Percentiles rank a stretch among this genome's conserved stretches.
Evolutionary conservation across 1,139 yeast genomes (phyloP).

Genomic region (Yamadazyma jaroonii): DNA sequence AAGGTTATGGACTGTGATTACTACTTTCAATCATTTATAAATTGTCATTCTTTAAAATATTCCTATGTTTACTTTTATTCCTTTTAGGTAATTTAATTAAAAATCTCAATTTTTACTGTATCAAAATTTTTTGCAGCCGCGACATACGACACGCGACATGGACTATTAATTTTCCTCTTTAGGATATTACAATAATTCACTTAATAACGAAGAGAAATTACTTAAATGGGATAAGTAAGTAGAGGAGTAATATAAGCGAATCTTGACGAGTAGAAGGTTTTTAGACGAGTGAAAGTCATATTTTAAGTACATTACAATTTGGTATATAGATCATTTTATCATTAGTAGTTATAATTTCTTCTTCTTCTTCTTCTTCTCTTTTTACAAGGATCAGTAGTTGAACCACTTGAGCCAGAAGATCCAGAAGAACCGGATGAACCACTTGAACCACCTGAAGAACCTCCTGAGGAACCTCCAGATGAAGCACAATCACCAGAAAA

Average conservation of each 20-base stretch:
- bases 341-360: conserved; percentile 28
- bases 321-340: conserved; percentile 3
- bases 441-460: conserved; percentile 9
- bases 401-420: conserved; percentile 10
- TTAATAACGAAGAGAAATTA: not conserved
- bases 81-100: not conserved
- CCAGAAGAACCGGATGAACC: conserved; percentile 17
- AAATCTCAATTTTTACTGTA: not conserved
- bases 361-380: conserved; percentile 40
- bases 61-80: conserved; percentile 1
- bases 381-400: conserved; percentile 26
- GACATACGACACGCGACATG: conserved; percentile 1
- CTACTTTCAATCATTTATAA: too few species aligned
- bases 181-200: not conserved
- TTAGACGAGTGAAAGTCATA: not conserved
- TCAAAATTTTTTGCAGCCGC: conserved; percentile 3
- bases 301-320: not conserved
- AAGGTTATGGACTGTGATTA: not conserved
- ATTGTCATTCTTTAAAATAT: too few species aligned
- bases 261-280: too few species aligned
- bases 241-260: not conserved
- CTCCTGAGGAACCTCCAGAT: conserved; percentile 9
- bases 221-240: too few species aligned
- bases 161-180: conserved; percentile 1
- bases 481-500: conserved; percentile 36